Percentiles rank a stretch among this genome's conserved stretches.
Conservation (phyloP, 2,329 filamentous ascomycete species). For the Eutypella sp. region DNA sequence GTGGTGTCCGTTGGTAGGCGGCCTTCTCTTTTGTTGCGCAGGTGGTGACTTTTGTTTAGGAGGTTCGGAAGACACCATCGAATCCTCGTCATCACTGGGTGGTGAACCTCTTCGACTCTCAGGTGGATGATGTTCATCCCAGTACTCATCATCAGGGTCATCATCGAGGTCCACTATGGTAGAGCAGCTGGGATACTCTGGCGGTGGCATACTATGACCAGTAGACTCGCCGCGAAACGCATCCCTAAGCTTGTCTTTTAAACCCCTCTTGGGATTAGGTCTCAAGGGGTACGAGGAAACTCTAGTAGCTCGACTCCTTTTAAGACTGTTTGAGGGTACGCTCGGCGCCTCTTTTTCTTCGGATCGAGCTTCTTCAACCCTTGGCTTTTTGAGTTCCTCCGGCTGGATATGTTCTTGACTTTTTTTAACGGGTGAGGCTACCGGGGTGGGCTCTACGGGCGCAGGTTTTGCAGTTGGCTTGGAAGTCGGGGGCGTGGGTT, state of each 20-base stretch:
- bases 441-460: slow-evolving; percentile 6
- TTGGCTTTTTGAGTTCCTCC: slow-evolving; percentile 11
- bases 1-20: slow-evolving; percentile 51
- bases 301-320: slow-evolving; percentile 52
- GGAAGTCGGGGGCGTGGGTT: slow-evolving; percentile 13
- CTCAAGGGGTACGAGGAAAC: slow-evolving; percentile 45
- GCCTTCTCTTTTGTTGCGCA: slow-evolving; percentile 25
- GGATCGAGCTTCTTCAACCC: slow-evolving; percentile 8
- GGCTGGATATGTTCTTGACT: slow-evolving; percentile 9
- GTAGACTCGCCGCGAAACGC: slow-evolving; percentile 59
- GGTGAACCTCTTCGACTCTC: slow-evolving; percentile 5
- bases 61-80: background rate
- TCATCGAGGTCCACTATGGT: slow-evolving; percentile 29
- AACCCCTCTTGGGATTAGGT: slow-evolving; percentile 40
- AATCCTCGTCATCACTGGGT: slow-evolving; percentile 7
- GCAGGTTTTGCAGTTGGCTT: slow-evolving; percentile 15
- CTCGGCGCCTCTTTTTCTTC: slow-evolving; percentile 27
- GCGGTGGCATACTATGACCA: slow-evolving; percentile 38
- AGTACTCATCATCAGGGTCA: slow-evolving; percentile 21
- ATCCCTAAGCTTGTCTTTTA: slow-evolving; percentile 55
- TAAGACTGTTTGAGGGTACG: slow-evolving; percentile 37
- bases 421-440: slow-evolving; percentile 6
- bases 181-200: slow-evolving; percentile 45
- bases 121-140: slow-evolving; percentile 2
- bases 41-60: background rate